A percentile compares a stretch with the other conserved stretches of the same genome.
Evolutionary conservation across 306 rosid species (phyloP).

Genomic region (Fragaria nilgerrensis): DNA sequence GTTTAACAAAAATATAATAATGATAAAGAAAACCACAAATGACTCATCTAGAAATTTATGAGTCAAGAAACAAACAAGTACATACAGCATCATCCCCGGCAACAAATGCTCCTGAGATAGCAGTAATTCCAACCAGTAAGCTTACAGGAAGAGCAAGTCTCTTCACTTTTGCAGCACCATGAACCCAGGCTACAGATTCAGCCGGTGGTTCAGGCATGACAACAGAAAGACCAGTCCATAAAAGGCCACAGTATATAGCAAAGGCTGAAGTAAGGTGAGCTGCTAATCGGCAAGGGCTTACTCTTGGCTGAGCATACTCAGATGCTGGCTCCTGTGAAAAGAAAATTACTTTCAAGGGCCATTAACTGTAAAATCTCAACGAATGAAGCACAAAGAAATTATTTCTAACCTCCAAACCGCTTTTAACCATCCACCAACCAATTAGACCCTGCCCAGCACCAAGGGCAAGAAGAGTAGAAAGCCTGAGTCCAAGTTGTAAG

Average conservation of each 20-base stretch:
- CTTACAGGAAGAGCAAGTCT: conserved; percentile 68
- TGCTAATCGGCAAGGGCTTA: conserved; percentile 94
- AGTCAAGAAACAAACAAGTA: conserved; percentile 21
- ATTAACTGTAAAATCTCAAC: neutral
- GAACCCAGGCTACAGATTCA: conserved; percentile 69
- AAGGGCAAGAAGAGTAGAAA: conserved; percentile 64
- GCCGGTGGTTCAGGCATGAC: conserved; percentile 93
- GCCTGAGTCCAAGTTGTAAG: conserved; percentile 66
- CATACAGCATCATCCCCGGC: conserved; percentile 94
- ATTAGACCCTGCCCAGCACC: conserved; percentile 89
- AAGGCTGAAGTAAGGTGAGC: conserved; percentile 94
- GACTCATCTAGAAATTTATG: conserved; percentile 35
- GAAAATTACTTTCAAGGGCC: neutral
- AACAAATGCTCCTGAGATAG: conserved; percentile 90
- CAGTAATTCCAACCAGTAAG: conserved; percentile 75
- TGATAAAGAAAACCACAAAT: conserved; percentile 32
- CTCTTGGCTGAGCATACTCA: conserved; percentile 87
- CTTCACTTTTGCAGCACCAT: conserved; percentile 82
- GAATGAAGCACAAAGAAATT: conserved; percentile 20
- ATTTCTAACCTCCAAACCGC: conserved; percentile 51
- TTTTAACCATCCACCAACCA: conserved; percentile 99
- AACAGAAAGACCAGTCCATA: conserved; percentile 87
- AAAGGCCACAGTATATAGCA: conserved; percentile 80
- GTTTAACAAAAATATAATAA: conserved; percentile 51
- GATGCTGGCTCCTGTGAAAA: conserved; percentile 78